phyloP scores from a whole-genome alignment of 148 eudicot genomes.

The Rhododendron molle region DNA sequence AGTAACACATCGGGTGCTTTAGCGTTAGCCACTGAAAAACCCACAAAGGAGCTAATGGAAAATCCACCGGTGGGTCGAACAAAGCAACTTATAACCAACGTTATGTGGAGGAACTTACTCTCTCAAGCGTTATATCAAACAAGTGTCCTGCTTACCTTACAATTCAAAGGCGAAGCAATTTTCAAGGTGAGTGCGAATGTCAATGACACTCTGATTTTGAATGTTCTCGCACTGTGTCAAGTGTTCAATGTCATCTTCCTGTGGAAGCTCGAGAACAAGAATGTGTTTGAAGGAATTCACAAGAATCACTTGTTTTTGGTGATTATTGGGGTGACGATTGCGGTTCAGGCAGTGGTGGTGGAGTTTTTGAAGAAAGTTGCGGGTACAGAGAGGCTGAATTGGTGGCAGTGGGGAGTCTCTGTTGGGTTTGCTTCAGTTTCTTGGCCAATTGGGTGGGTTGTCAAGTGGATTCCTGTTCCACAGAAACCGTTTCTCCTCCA shows the following conservation, averaged over 20 bases:
- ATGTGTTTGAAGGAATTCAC: conserved; percentile 14
- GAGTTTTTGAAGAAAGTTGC: conserved; percentile 22
- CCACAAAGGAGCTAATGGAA: conserved; percentile 15
- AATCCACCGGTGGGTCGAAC: conserved; percentile 13
- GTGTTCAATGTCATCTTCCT: conserved; percentile 10
- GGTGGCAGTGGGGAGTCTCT: conserved; percentile 23
- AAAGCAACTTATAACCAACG: conserved; percentile 14
- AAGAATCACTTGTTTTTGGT: conserved; percentile 15
- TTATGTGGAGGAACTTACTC: conserved; percentile 22
- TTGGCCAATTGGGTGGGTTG: conserved; percentile 22
- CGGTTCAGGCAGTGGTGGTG: conserved; percentile 22
- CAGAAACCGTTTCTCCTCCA: conserved; percentile 12
- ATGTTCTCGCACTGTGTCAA: conserved; percentile 16
- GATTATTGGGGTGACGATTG: conserved; percentile 8
- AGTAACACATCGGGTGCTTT: conserved; percentile 20
- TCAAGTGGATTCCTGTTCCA: conserved; percentile 20
- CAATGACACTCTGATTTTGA: conserved; percentile 18
- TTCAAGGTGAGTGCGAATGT: conserved; percentile 6
- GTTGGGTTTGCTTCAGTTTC: conserved; percentile 14
- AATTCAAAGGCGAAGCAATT: conserved; percentile 11
- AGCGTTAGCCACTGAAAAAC: conserved; percentile 12
- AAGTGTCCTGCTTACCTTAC: conserved; percentile 4
- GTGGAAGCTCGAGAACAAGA: conserved; percentile 21
- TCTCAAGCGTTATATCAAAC: too few species aligned
- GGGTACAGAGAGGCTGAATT: conserved; percentile 15